Evolutionary conservation across 2,329 filamentous ascomycete species (phyloP), one percentile per base, ranked within the genome.

Genomic region (Sporothrix pallida): DNA sequence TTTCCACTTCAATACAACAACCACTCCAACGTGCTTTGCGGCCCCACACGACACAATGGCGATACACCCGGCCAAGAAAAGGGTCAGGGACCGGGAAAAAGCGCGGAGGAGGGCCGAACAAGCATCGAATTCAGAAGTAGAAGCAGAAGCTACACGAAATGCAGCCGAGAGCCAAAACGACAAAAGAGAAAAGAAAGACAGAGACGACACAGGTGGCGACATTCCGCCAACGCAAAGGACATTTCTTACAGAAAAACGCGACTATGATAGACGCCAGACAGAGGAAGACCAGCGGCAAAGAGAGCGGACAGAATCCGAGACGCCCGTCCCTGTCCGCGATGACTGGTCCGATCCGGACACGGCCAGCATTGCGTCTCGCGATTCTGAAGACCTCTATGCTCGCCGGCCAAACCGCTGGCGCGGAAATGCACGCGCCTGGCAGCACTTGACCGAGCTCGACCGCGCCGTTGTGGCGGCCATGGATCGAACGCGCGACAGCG

Each of bases 391-490:
- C 71, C 82, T 87, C 44, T 78, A 83, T 75, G 79, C 83, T 67
- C 80, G 82, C 63, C 87, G 92, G 1, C 90, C 90, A 10, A 96
- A 96, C 79, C 90, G 89, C 75, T 97, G 92, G 86, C 84, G 81
- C n/a, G 93, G 94, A 0, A 82, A 87, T 1, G 81, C 87, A 17
- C 87, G 87, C 48, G 91, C 90, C 76, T 97, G 94, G 93, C 84
- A 84, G 72, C 78, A 81, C 10, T 83, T 89, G 73, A 93, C 91
- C 1, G 83, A 85, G 69, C 82, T 87, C 46, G 92, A 94, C 74
- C 87, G 91, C 15, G 85, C 86, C 8, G 85, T 93, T 1, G 87
- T 87, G 74, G 83, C 86, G 5, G 90, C 91, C 8, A 83, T 97
- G 72, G 87, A 91, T 74, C 86, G 88, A 63, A 80, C 90, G 17